Percentiles rank a stretch among this genome's conserved stretches.
These are phyloP conservation scores for Juncus effusus DNA, from an alignment of 176 grass and related monocot genomes.

Conservation along the genomic window DNA sequence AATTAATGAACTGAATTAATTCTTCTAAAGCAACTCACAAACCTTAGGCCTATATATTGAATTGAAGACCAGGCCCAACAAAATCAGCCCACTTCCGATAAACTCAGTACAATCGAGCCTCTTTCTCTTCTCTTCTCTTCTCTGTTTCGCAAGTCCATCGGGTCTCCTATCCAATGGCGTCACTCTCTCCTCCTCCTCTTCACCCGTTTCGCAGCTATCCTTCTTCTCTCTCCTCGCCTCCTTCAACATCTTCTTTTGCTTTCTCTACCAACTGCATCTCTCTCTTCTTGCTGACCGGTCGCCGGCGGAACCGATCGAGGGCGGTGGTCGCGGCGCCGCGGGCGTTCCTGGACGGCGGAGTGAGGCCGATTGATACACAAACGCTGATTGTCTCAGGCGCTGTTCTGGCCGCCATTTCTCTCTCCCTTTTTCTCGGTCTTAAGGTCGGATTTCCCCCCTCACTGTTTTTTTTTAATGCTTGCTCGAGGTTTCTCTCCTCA, in stretches of 20 bases:
- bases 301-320: neutral
- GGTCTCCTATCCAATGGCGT: neutral
- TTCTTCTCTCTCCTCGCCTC: slow-evolving; percentile 16
- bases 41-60: too few relatives aligned
- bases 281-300: slow-evolving; percentile 5
- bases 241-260: neutral
- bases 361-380: slow-evolving; percentile 67
- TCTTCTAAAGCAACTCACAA: too few relatives aligned
- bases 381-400: slow-evolving; percentile 55
- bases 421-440: slow-evolving; percentile 74
- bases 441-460: slow-evolving; percentile 36
- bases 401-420: slow-evolving; percentile 52
- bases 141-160: neutral
- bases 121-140: neutral
- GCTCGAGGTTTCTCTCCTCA: neutral
- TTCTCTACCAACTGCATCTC: slow-evolving; percentile 5
- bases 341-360: slow-evolving; percentile 31
- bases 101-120: neutral
- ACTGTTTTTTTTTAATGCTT: neutral
- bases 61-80: too few relatives aligned
- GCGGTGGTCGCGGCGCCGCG: slow-evolving; percentile 4
- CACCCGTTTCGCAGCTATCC: slow-evolving; percentile 21
- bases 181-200: neutral
- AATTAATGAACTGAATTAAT: too few relatives aligned
- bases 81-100: neutral